Base-by-base conservation (phyloP, 2,329 filamentous ascomycete genomes). In the Endoconidiophora polonica region DNA sequence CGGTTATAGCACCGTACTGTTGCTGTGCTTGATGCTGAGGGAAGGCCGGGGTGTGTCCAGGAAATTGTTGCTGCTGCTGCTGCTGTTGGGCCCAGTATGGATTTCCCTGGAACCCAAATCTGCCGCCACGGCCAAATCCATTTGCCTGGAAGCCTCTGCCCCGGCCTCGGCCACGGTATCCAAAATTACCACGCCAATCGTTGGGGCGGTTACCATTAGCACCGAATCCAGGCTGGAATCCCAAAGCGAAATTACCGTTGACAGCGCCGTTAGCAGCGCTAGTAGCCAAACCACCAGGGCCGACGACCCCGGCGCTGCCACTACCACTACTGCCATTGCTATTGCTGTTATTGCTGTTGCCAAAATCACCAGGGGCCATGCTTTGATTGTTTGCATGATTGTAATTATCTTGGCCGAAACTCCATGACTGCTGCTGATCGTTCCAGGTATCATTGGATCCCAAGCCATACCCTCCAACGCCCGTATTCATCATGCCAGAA, bases 381-480 rank as follows among this genome's bases (percentile, higher is more conserved):
- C 79, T 78, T 74, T 77, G 75, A 76, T 78, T 79, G 83, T 78
- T 86, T 83, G 78, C 75, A 76, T 81, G 71, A 79, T 79, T 87
- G 80, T 78, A 86, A 82, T 85, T 86, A 85, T 85, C 81, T 81
- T 83, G 81, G 73, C 78, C 77, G 73, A 78, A 77, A 80, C 81
- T 83, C 82, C 81, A 86, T 73, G 80, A 78, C 40, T 50, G 48
- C 70, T 84, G 80, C 69, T 82, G 81, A 72, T 74, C 74, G 73
- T 81, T 83, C 81, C 81, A 86, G 72, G 79, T 81, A 76, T 80
- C 77, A 76, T 81, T 80, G 73, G 79, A 75, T 65, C 77, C 76
- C 62, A 76, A 68, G 77, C 76, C 68, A 78, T 53, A 79, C 62
- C 79, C 77, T 70, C 78, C 84, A 83, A 90, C 85, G 71, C 79